Base-by-base conservation (phyloP, 305 asterid species). In the Plantago rigida region DNA sequence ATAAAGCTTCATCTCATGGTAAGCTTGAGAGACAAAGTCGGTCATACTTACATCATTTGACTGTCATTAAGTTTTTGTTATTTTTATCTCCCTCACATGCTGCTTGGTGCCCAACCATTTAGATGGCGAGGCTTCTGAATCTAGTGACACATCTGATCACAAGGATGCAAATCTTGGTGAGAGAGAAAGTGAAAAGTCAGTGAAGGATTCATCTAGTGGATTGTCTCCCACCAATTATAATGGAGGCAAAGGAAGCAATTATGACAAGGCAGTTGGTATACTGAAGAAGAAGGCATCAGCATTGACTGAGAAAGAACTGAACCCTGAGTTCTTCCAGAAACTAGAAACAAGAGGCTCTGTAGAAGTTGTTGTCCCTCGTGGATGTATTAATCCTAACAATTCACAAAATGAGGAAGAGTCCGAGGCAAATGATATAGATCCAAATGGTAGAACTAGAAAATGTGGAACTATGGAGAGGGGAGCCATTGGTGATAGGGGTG, bases 311-410 rank as follows among this genome's bases (percentile, higher is more conserved):
- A 87, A 84, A 77, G 97, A 87, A 78, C 60, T 86, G 76, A 93
- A 93, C 81, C 94, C 94, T 0, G 94, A 89, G 78, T 93, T 93
- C 75, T 93, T 93, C 77, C 99, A 89, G 77, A 93, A 86, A 57
- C 91, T 93, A 58, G 95, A 85, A 82, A 84, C 82, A 65, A 82
- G 95, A 72, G 84, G 74, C 71, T 73, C 96, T 67, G 99, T 93
- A 19, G 99, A 93, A 81, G 99, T 89, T 73, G 85, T 84, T 69
- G 89, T 89, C 67, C 93, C 96, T 61, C 97, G 93, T 45, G 77
- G 89, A 61, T 78, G 82, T 72, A 75, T 70, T 72, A 82, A 81
- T 69, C 68, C 89, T 73, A 76, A 91, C 28, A 75, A 73, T 66
- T 62, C 76, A 22, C 84, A 73, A 75, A 75, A 67, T 64, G 87